These are phyloP conservation scores for Aureobasidium sp. DNA, from an alignment of 2,329 filamentous ascomycete species.

Conservation along the genomic window DNA sequence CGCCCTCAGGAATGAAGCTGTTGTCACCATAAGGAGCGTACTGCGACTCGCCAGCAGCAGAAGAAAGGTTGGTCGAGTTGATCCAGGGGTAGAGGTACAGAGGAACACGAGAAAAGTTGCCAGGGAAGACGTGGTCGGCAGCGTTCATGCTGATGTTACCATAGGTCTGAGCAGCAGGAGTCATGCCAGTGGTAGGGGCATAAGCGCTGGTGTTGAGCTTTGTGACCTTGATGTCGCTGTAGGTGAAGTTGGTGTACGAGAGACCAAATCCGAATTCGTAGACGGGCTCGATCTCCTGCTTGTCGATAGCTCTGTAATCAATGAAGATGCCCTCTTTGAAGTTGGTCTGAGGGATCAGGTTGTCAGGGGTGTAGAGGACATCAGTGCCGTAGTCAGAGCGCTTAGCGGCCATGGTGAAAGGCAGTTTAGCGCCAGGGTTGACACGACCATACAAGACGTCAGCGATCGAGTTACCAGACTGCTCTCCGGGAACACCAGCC, in stretches of 20 bases:
- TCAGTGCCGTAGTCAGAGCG: slow-evolving; percentile 58
- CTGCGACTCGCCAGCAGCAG: slow-evolving; percentile 42
- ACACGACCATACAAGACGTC: slow-evolving; percentile 71
- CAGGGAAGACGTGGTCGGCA: slow-evolving; percentile 60
- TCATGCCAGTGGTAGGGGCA: slow-evolving; percentile 50
- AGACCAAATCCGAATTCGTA: slow-evolving; percentile 74
- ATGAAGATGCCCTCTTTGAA: slow-evolving; percentile 70
- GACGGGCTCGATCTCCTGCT: slow-evolving; percentile 52
- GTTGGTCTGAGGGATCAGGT: slow-evolving; percentile 59
- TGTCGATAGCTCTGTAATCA: slow-evolving; percentile 67
- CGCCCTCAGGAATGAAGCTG: slow-evolving; percentile 52
- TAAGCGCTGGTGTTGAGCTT: slow-evolving; percentile 41
- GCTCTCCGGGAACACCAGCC: slow-evolving; percentile 70
- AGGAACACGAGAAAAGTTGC: slow-evolving; percentile 41
- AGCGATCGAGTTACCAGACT: slow-evolving; percentile 66
- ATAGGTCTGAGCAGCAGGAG: slow-evolving; percentile 52
- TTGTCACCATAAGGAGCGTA: slow-evolving; percentile 55
- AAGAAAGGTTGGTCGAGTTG: slow-evolving; percentile 49
- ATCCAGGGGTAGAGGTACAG: slow-evolving; percentile 62
- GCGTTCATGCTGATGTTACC: slow-evolving; percentile 33
- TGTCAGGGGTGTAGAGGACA: slow-evolving; percentile 56
- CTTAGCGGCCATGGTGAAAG: slow-evolving; percentile 66
- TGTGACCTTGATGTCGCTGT: slow-evolving; percentile 53
- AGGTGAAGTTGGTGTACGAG: slow-evolving; percentile 67
- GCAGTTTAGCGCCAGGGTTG: slow-evolving; percentile 64